Conservation (phyloP, 1,139 yeast genomes). For the Suhomyces kunorum region DNA sequence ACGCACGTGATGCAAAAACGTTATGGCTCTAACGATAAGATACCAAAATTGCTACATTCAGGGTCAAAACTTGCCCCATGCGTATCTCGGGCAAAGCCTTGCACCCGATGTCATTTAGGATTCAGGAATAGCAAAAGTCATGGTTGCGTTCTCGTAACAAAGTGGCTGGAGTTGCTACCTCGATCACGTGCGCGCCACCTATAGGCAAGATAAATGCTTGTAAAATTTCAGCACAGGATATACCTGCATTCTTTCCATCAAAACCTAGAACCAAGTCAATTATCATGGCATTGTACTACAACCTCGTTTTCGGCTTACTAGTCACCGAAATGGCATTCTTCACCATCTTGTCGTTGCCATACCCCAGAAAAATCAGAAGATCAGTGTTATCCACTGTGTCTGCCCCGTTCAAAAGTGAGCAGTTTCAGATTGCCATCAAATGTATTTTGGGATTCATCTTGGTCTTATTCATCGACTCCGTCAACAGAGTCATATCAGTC, state of each 20-base stretch:
- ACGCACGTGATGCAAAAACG: too few relatives aligned
- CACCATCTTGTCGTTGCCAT: slow-evolving; percentile 78
- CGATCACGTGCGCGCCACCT: neutral
- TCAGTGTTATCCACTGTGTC: slow-evolving; percentile 64
- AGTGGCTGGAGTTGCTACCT: neutral
- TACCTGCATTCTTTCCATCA: neutral
- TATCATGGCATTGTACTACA: slow-evolving; percentile 72
- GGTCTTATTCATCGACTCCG: slow-evolving; percentile 83
- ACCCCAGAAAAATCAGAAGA: slow-evolving; percentile 75
- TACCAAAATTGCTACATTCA: neutral
- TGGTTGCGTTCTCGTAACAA: too few relatives aligned
- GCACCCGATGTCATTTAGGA: too few relatives aligned
- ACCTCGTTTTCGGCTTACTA: slow-evolving; percentile 71
- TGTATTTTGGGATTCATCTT: slow-evolving; percentile 84
- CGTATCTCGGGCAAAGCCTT: too few relatives aligned
- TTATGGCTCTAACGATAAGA: too few relatives aligned
- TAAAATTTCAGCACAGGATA: neutral
- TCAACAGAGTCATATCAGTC: slow-evolving; percentile 77
- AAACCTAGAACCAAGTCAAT: neutral
- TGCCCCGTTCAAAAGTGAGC: slow-evolving; percentile 69
- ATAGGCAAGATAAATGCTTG: slow-evolving; percentile 1
- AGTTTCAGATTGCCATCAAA: slow-evolving; percentile 75
- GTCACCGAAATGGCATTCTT: slow-evolving; percentile 80
- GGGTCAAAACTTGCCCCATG: neutral
- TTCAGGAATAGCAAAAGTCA: neutral